phyloP scores from a whole-genome alignment of 805 yeast genomes.

The Saturnispora ahearnii region DNA sequence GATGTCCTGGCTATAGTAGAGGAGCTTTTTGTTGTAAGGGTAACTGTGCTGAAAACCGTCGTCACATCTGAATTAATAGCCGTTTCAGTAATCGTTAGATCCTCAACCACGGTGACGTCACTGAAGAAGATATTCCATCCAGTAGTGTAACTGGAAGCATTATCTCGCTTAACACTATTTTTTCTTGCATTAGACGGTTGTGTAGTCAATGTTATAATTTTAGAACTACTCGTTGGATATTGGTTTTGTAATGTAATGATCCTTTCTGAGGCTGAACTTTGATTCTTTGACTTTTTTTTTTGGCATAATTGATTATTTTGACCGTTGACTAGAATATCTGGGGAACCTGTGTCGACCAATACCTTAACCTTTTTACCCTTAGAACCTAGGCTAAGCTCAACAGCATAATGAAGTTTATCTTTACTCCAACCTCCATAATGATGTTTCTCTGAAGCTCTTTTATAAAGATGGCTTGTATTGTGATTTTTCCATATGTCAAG shows the following conservation, averaged over 20 bases:
- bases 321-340: conserved; percentile 51
- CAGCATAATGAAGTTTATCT: conserved; percentile 34
- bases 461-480: conserved; percentile 1
- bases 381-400: conserved; percentile 41
- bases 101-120: conserved; percentile 8
- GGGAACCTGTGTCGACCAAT: conserved; percentile 57
- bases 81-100: neutral
- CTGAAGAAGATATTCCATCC: conserved; percentile 10
- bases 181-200: neutral
- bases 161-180: neutral
- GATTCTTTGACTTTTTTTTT: neutral
- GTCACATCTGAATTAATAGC: neutral
- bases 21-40: neutral
- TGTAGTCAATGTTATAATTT: neutral
- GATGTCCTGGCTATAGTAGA: neutral
- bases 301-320: conserved; percentile 7
- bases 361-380: conserved; percentile 42
- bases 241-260: neutral
- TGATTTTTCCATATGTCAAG: neutral
- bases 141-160: conserved; percentile 7
- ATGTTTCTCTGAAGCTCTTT: neutral
- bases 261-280: neutral
- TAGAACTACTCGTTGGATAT: neutral
- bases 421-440: conserved; percentile 4
- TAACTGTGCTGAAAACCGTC: neutral